Evolutionary conservation across 2,329 filamentous ascomycete species (phyloP).

Genomic region (Metarhizium brunneum): DNA sequence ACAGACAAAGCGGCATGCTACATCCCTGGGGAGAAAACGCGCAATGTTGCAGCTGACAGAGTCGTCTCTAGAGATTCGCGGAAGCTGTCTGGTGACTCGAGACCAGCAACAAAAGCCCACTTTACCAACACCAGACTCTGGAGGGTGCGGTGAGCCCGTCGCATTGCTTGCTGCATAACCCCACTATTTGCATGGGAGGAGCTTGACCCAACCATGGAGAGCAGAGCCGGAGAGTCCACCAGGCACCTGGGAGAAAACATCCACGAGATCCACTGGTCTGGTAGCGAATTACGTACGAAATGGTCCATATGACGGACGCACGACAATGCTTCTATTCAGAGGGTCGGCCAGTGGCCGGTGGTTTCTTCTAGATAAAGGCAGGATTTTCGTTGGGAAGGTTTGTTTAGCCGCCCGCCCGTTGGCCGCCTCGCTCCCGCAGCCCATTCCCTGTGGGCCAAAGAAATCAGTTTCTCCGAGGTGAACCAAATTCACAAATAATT

Average conservation of each 20-base stretch:
- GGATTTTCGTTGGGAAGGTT: too few relatives aligned
- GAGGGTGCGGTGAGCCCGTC: background rate
- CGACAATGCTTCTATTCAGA: too few relatives aligned
- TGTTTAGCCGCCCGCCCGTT: too few relatives aligned
- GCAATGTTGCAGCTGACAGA: background rate
- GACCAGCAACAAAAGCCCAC: background rate
- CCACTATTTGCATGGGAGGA: constrained; percentile 10
- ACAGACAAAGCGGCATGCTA: background rate
- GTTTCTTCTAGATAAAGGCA: too few relatives aligned
- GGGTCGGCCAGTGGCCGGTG: too few relatives aligned
- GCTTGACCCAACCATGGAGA: background rate
- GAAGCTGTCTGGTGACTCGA: too few relatives aligned
- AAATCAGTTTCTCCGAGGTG: background rate
- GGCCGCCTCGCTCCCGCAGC: too few relatives aligned
- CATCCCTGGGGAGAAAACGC: constrained; percentile 1
- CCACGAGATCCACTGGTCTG: background rate
- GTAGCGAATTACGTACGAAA: background rate
- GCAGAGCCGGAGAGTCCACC: too few relatives aligned
- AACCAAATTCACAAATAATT: background rate
- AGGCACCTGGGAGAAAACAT: too few relatives aligned
- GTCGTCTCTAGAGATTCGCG: background rate
- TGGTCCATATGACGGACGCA: too few relatives aligned
- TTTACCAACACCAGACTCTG: background rate
- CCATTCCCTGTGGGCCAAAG: too few relatives aligned
- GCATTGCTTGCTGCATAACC: constrained; percentile 12